A percentile compares a stretch with the other conserved stretches of the same genome.
phyloP scores from a whole-genome alignment of 2,329 filamentous ascomycete species.

The Cladophialophora carrionii region DNA sequence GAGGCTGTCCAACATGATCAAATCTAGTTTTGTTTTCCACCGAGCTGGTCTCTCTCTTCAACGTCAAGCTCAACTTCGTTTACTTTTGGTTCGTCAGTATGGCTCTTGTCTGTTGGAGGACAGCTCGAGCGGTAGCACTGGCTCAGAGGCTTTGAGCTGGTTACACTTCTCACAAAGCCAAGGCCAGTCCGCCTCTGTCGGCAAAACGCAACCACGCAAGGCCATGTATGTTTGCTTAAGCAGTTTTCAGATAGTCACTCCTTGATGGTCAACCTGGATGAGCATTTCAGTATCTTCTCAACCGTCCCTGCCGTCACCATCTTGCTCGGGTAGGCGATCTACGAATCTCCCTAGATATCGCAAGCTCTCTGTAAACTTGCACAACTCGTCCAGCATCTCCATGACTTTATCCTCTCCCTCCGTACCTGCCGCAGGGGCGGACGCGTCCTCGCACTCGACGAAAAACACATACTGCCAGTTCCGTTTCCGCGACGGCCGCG shows the following conservation, averaged over 20 bases:
- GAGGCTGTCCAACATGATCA: background rate
- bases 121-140: background rate
- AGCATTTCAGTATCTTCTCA: background rate
- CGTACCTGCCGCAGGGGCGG: conserved; percentile 14
- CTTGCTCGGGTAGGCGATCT: conserved; percentile 28
- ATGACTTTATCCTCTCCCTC: conserved; percentile 39
- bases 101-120: background rate
- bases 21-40: background rate
- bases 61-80: conserved; percentile 23
- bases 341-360: conserved; percentile 39
- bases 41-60: conserved; percentile 31
- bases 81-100: conserved; percentile 1
- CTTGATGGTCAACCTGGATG: conserved; percentile 1
- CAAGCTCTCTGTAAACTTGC: conserved; percentile 46
- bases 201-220: background rate
- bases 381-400: conserved; percentile 43
- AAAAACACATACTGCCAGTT: conserved; percentile 92
- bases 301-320: background rate
- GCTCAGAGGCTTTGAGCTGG: background rate
- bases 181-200: background rate
- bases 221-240: conserved; percentile 9
- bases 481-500: conserved; percentile 59
- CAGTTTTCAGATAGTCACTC: conserved; percentile 27
- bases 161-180: background rate
- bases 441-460: conserved; percentile 70